Conservation (phyloP, 2,329 filamentous ascomycete species). For the Colletotrichum tropicicola region DNA sequence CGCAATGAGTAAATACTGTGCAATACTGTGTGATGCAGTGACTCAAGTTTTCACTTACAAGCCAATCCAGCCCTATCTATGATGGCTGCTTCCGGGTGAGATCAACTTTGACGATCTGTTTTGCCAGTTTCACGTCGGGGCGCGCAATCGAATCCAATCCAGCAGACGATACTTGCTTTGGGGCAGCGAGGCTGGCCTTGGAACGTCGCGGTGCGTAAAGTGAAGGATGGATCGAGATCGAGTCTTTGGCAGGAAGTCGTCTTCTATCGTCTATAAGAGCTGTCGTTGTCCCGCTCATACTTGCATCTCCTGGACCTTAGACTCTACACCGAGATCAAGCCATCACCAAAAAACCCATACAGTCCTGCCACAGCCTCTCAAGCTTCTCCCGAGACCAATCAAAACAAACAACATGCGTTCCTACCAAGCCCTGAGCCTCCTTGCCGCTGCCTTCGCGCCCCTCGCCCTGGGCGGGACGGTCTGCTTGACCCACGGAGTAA, state of each 20-base stretch:
- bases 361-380: not conserved
- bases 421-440: not conserved
- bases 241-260: not conserved
- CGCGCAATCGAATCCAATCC: not conserved
- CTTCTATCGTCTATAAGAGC: not conserved
- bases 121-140: not conserved
- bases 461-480: not conserved
- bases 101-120: not conserved
- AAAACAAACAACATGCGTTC: not conserved
- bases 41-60: not conserved
- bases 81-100: not conserved
- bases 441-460: not conserved
- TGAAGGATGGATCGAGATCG: not conserved
- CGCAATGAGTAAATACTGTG: not conserved
- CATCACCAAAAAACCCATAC: not conserved
- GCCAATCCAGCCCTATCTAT: too few species aligned
- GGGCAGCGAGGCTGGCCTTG: not conserved
- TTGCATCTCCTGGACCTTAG: not conserved
- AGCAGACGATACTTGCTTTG: not conserved
- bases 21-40: not conserved
- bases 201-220: not conserved
- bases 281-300: not conserved
- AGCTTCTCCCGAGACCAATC: not conserved
- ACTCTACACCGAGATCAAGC: not conserved
- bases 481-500: not conserved